Evolutionary conservation across 202 grass and related monocot species (phyloP).

Genomic region (Elaeis oleifera): DNA sequence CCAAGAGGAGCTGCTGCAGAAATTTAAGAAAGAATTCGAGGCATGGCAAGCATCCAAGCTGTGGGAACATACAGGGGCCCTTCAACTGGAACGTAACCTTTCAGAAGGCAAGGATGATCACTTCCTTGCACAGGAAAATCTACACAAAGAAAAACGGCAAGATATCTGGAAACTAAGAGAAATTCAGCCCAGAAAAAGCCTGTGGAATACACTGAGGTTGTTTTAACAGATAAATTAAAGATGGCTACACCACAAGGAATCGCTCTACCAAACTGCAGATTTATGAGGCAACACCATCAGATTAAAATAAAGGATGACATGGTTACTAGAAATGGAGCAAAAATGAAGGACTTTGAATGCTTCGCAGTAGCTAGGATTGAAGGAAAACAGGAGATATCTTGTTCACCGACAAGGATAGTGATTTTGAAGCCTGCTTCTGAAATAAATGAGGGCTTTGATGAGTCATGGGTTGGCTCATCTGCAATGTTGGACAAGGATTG

Average conservation of each 20-base stretch:
- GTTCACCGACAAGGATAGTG: conserved; percentile 37
- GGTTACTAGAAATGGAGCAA: not conserved
- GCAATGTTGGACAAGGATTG: conserved; percentile 29
- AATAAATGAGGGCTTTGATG: not conserved
- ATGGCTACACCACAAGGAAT: not conserved
- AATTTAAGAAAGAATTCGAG: conserved; percentile 69
- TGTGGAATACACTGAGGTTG: conserved; percentile 3
- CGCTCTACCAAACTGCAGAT: not conserved
- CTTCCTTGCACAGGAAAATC: conserved; percentile 60
- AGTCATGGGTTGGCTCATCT: conserved; percentile 17
- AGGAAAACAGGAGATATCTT: conserved; percentile 1
- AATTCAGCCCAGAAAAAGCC: conserved; percentile 1
- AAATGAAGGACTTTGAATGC: conserved; percentile 6
- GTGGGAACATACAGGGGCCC: conserved; percentile 9
- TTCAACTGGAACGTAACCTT: not conserved
- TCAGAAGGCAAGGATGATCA: conserved; percentile 32
- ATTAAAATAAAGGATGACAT: not conserved
- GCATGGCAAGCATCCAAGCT: conserved; percentile 43
- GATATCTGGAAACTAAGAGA: conserved; percentile 29
- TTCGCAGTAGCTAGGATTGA: not conserved
- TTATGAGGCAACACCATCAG: not conserved
- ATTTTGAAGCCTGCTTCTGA: conserved; percentile 44
- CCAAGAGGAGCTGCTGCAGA: conserved; percentile 58
- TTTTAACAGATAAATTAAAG: not conserved
- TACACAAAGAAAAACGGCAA: conserved; percentile 56